Evolutionary conservation across 1,139 yeast species (phyloP), one percentile per base, ranked within the genome.

Genomic region (Pichia sp.): DNA sequence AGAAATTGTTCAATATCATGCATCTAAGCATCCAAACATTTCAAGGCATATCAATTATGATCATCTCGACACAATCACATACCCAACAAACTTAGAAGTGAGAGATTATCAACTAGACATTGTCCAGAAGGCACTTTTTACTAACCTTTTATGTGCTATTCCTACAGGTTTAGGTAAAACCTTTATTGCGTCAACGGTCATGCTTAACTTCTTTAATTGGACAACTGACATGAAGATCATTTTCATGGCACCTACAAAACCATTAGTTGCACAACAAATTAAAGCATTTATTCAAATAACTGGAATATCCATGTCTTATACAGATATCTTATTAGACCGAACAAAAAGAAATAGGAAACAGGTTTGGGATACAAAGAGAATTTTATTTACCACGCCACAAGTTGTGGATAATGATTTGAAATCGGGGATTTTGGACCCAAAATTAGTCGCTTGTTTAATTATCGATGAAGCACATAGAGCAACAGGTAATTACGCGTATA

Each of bases 121-220:
- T 45, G 88, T 88, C 3, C 68, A 70, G 38, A 72, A 77, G 43
- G 81, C 96, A 0, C 66, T 93, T 37, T 79, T 74, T 54, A 71
- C 80, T 49, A 93, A 93, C 56, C 61, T 82, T 4, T 65, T 93
- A 32, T 91, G 94, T 53, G 95, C 97, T 0, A 72, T 93, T 22
- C 99, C 99, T 0, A 93, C 99, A 0, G 99, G 99, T 51, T 70
- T 89, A 60, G 99, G 99, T 35, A 93, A 93, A 63, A 93, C 99
- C 0, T 88, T 93, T 51, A 88, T 93, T 54, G 97, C 98, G 2
- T 80, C 94, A 32, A 82, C 95, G 0, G 93, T 91, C 23, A 93
- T 93, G 87, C 69, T 89, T 43, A 93, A 93, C 57, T 93, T 75
- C 63, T 79, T 75, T 52, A 66, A 95, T 38, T 93, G 98, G 98